phyloP scores from a whole-genome alignment of 2,329 filamentous ascomycete species.

The Ophiobolus disseminans region DNA sequence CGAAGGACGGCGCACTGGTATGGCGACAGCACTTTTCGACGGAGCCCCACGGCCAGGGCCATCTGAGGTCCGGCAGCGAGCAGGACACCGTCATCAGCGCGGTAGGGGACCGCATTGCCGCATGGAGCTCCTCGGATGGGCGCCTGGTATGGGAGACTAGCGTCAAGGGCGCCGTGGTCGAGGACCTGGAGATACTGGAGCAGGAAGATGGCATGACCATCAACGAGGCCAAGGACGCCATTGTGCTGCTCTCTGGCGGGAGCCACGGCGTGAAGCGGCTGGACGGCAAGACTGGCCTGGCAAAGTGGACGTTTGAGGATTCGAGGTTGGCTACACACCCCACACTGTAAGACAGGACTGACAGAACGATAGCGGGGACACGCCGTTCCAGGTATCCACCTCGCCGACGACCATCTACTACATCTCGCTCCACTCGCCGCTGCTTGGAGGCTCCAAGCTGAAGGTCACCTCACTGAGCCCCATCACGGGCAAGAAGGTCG shows the following conservation, averaged over 20 bases:
- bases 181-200: constrained; percentile 79
- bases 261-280: constrained; percentile 71
- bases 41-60: constrained; percentile 38
- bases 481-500: constrained; percentile 72
- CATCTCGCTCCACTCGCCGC: constrained; percentile 73
- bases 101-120: constrained; percentile 71
- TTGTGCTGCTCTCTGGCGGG: constrained; percentile 69
- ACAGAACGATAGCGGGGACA: constrained; percentile 62
- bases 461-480: constrained; percentile 78
- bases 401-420: constrained; percentile 75
- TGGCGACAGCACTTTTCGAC: constrained; percentile 82
- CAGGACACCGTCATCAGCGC: constrained; percentile 80
- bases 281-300: constrained; percentile 72
- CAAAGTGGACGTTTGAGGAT: constrained; percentile 81
- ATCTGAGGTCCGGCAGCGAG: constrained; percentile 76
- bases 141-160: constrained; percentile 76
- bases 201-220: constrained; percentile 64
- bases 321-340: constrained; percentile 51
- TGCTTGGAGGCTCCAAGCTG: constrained; percentile 72
- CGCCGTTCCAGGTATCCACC: constrained; percentile 77
- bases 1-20: constrained; percentile 79
- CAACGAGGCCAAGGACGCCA: constrained; percentile 67
- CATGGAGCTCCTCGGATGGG: constrained; percentile 85
- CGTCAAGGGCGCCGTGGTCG: constrained; percentile 63
- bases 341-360: constrained; percentile 8